Conservation (phyloP, 2,329 filamentous ascomycete genomes). For the Didymella pinodella region DNA sequence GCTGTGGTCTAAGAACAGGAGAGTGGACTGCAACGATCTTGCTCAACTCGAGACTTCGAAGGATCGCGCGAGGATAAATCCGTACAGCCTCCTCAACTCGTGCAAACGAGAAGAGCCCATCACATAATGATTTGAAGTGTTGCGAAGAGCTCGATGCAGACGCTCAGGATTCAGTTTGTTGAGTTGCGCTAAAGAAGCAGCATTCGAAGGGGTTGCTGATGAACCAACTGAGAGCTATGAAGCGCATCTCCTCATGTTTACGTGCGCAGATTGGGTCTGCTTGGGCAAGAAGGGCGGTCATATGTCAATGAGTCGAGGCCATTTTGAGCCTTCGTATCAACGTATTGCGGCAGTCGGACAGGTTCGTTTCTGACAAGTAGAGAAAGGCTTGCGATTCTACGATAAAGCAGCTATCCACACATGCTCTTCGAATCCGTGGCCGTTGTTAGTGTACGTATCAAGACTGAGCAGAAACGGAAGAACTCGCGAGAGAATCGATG, state of each 20-base stretch:
- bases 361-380: background rate
- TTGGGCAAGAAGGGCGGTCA: background rate
- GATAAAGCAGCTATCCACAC: background rate
- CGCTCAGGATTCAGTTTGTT: background rate
- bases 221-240: background rate
- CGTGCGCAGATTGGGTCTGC: background rate
- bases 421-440: background rate
- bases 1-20: background rate
- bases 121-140: background rate
- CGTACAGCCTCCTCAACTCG: background rate
- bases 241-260: background rate
- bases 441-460: background rate
- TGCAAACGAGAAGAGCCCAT: background rate
- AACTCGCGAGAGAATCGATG: background rate
- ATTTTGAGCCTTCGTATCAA: background rate
- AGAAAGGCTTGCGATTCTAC: background rate
- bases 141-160: background rate
- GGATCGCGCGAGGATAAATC: background rate
- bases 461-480: background rate
- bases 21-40: background rate
- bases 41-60: background rate
- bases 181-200: background rate
- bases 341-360: background rate
- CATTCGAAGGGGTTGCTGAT: background rate
- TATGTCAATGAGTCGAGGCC: background rate